phyloP scores from a whole-genome alignment of 805 yeast genomes.

The Sungouiozyma ichnusensis region DNA sequence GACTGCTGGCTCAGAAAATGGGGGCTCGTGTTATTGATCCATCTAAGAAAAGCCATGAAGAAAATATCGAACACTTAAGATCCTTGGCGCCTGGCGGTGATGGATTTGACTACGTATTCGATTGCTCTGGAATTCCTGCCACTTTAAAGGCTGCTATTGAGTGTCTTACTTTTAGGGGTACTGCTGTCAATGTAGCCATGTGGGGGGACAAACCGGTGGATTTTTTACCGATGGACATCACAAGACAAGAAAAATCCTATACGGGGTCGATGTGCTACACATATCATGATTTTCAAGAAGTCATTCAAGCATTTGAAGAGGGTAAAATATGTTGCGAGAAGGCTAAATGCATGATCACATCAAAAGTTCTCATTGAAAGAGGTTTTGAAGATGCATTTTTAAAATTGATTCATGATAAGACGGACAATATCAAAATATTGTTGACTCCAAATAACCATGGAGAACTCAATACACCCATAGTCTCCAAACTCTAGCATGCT shows the following conservation, averaged over 20 bases:
- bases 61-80: conserved; percentile 29
- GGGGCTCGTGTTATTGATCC: conserved; percentile 47
- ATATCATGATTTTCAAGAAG: conserved; percentile 47
- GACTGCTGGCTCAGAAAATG: conserved; percentile 39
- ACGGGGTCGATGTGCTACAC: conserved; percentile 59
- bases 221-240: conserved; percentile 46
- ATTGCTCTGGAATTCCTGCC: conserved; percentile 41
- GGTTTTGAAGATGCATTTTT: conserved; percentile 43
- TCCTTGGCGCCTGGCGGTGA: conserved; percentile 34
- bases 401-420: conserved; percentile 42
- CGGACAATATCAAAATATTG: conserved; percentile 45
- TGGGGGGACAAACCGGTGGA: conserved; percentile 45
- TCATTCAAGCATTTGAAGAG: conserved; percentile 39
- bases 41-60: conserved; percentile 27
- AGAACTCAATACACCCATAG: conserved; percentile 18
- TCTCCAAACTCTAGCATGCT: conserved; percentile 3
- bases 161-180: conserved; percentile 44
- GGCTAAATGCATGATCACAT: conserved; percentile 42
- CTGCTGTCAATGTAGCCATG: conserved; percentile 54
- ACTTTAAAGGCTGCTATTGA: conserved; percentile 43
- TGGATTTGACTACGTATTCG: conserved; percentile 43
- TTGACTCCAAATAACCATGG: conserved; percentile 38
- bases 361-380: conserved; percentile 38
- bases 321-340: conserved; percentile 37
- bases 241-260: conserved; percentile 43